Conservation (phyloP, 1,139 yeast genomes). For the Yamadazyma triangularis region DNA sequence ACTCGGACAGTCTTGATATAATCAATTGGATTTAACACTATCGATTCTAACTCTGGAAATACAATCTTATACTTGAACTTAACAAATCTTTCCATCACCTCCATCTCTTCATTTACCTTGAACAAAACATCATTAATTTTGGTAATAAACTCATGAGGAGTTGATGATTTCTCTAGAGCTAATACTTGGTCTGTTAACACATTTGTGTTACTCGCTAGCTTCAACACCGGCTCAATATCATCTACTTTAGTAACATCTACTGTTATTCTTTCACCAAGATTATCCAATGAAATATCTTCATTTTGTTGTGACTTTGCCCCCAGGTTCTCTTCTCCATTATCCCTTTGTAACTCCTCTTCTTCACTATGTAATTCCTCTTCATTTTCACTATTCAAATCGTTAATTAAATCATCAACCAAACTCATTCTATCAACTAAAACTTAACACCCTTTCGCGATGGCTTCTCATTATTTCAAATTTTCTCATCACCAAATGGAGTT, state of each 20-base stretch:
- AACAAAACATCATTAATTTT: conserved; percentile 52
- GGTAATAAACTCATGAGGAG: not conserved
- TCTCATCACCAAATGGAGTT: conserved; percentile 9
- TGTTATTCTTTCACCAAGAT: too few relatives aligned
- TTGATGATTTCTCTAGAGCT: too few relatives aligned
- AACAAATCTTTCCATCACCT: conserved; percentile 45
- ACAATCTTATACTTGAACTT: conserved; percentile 52
- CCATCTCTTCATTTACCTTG: conserved; percentile 55
- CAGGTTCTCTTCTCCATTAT: not conserved
- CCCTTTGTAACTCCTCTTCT: conserved; percentile 1
- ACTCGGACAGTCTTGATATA: conserved; percentile 53
- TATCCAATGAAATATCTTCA: conserved; percentile 6
- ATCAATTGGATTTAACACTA: conserved; percentile 61
- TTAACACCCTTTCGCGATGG: conserved; percentile 2
- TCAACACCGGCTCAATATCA: conserved; percentile 1
- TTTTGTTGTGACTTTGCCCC: conserved; percentile 7
- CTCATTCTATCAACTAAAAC: conserved; percentile 13
- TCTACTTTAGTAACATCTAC: conserved; percentile 3
- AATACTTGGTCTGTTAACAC: too few relatives aligned
- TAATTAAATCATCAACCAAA: conserved; percentile 30
- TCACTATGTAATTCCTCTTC: conserved; percentile 3
- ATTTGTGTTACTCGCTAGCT: too few relatives aligned
- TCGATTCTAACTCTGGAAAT: conserved; percentile 67
- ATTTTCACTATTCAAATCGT: conserved; percentile 18
- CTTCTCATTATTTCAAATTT: not conserved